Evolutionary conservation across 2,329 filamentous ascomycete species (phyloP), one percentile per base, ranked within the genome.

Genomic region (Paracoccidioides lutzii): DNA sequence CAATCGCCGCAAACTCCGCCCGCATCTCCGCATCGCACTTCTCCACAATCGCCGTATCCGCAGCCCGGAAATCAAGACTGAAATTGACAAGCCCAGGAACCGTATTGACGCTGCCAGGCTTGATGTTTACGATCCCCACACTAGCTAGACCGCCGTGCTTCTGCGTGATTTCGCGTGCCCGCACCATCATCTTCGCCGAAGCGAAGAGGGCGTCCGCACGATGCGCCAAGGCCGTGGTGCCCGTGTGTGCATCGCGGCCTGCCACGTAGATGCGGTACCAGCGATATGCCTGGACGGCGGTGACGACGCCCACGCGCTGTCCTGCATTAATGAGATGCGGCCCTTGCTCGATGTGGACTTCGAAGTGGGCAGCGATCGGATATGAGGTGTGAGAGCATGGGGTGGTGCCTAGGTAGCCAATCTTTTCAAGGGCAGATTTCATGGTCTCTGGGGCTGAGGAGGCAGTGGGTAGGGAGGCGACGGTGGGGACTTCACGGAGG

Each of bases 291-390:
- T 90, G 86, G 1, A 87, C 85, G 2, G 85, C 85, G 37, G 79
- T 78, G 4, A 90, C 87, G 5, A 87, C 78, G 28, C 84, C 83
- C 53, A 91, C 78, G 54, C 82, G 82, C 60, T 82, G 77, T 32
- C 76, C 71, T 33, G 78, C 75, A 14, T 76, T 76, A 63, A 90
- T 83, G 0, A 94, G 76, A 38, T 88, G 80, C 0, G 87, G 87
- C 0, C 87, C 87, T 67, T 94, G 89, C 67, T 94, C 88, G 54
- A 91, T 91, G 65, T 93, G 88, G 8, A 93, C 76, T 68, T 91
- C 87, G 63, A 91, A 90, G 67, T 91, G 87, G 0, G 85, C 87
- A 0, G 81, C 84, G 70, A 90, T 81, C 0, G 84, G 85, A 14
- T 78, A 80, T 37, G 76, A 73, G 59, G 77, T 73, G 66, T 84